Percentiles rank a stretch among this genome's conserved stretches.
phyloP scores from a whole-genome alignment of 225 moss, liverwort and hornwort genomes.

The Pseudisothecium myosuroides region DNA sequence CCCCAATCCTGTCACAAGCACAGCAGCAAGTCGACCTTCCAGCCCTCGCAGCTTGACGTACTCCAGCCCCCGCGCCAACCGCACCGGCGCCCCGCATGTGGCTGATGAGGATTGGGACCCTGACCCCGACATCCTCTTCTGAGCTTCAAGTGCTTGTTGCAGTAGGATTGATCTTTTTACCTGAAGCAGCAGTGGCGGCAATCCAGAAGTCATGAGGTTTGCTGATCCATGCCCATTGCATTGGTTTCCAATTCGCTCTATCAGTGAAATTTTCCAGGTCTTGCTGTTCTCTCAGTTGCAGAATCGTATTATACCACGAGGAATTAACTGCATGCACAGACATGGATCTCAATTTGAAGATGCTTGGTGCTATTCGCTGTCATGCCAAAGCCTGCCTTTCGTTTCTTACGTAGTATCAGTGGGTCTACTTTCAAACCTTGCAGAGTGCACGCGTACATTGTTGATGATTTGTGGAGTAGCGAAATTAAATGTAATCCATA shows the following conservation, averaged over 20 bases:
- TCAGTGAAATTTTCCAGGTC: background rate
- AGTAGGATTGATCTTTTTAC: background rate
- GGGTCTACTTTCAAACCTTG: background rate
- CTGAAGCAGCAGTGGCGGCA: background rate
- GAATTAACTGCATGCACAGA: background rate
- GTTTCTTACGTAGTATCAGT: background rate
- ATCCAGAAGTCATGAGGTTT: background rate
- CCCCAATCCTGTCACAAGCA: background rate
- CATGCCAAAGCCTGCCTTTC: background rate
- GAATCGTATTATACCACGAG: background rate
- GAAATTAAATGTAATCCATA: too few species aligned
- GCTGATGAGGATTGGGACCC: conserved; percentile 7
- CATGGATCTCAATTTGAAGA: background rate
- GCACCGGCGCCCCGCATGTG: conserved; percentile 1
- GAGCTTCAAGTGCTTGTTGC: background rate
- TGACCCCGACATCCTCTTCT: background rate
- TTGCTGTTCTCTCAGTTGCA: background rate
- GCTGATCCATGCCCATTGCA: background rate
- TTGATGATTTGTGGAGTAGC: background rate
- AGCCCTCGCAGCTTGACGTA: background rate
- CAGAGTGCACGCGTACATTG: background rate
- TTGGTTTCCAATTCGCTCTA: background rate
- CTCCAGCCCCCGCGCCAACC: background rate
- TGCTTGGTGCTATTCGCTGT: background rate
- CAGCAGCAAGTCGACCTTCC: background rate